Evolutionary conservation across 768 basidiomycete genomes (phyloP).

Genomic region (Suillus lakei): DNA sequence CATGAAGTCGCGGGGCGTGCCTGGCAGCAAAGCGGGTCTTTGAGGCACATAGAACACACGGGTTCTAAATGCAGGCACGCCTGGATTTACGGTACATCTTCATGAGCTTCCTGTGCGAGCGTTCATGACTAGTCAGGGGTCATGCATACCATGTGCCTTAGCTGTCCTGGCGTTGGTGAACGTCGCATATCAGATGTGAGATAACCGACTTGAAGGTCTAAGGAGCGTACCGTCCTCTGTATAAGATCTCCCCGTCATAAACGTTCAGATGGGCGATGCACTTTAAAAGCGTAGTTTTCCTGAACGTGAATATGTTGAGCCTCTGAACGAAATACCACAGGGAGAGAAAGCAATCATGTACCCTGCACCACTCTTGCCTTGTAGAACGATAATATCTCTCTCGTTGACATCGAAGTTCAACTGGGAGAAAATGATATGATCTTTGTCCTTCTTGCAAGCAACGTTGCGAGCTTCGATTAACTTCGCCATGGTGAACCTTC

Average conservation of each 20-base stretch:
- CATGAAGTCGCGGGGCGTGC: conserved; percentile 78
- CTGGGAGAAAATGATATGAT: conserved; percentile 59
- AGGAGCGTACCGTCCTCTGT: conserved; percentile 65
- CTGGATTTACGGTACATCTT: conserved; percentile 37
- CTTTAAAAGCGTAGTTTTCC: conserved; percentile 81
- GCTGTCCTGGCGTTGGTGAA: conserved; percentile 45
- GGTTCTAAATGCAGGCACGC: conserved; percentile 78
- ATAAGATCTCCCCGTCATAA: conserved; percentile 67
- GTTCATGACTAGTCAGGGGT: conserved; percentile 13
- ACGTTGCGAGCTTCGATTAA: conserved; percentile 61
- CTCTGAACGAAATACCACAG: neutral
- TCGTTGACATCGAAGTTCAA: conserved; percentile 66
- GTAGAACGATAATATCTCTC: conserved; percentile 79
- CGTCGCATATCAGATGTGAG: neutral
- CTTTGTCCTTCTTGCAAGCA: conserved; percentile 50
- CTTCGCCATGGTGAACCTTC: conserved; percentile 16
- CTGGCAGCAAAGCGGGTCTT: conserved; percentile 83
- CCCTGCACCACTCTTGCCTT: conserved; percentile 83
- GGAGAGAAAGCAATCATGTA: conserved; percentile 27
- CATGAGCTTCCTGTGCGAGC: neutral
- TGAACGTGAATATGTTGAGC: conserved; percentile 14
- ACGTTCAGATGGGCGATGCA: conserved; percentile 81
- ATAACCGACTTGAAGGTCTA: conserved; percentile 1
- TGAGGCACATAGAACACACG: conserved; percentile 88
- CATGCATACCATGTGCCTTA: conserved; percentile 47